Percentiles rank a stretch among this genome's conserved stretches.
Conservation (phyloP, 805 yeast genomes). For the Monosporozyma servazzii region DNA sequence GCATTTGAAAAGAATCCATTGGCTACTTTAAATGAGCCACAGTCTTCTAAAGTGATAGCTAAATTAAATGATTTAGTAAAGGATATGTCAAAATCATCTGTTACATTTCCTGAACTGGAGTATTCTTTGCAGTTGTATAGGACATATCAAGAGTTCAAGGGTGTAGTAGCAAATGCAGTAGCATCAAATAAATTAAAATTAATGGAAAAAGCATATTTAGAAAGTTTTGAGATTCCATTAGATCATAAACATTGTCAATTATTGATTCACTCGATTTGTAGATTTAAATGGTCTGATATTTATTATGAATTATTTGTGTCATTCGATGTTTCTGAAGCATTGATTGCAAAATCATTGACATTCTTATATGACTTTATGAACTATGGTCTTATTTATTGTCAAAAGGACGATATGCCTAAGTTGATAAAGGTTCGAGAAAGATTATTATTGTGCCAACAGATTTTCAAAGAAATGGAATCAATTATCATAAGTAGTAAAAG, state of each 20-base stretch:
- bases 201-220: neutral
- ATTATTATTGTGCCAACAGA: slow-evolving; percentile 13
- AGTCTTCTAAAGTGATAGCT: neutral
- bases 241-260: slow-evolving; percentile 8
- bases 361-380: slow-evolving; percentile 11
- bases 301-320: slow-evolving; percentile 11
- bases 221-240: slow-evolving; percentile 11
- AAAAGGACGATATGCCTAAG: slow-evolving; percentile 13
- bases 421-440: slow-evolving; percentile 12
- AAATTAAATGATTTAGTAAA: neutral
- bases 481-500: slow-evolving; percentile 10
- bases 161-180: slow-evolving; percentile 37
- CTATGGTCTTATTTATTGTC: slow-evolving; percentile 17
- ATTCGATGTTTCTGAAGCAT: neutral
- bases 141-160: neutral
- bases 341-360: slow-evolving; percentile 6
- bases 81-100: neutral
- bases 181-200: slow-evolving; percentile 1
- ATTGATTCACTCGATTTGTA: slow-evolving; percentile 7
- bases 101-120: slow-evolving; percentile 3
- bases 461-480: slow-evolving; percentile 7
- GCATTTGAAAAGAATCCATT: slow-evolving; percentile 1
- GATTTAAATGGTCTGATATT: slow-evolving; percentile 19
- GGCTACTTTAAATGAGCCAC: neutral
- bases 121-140: neutral